These are phyloP conservation scores for Aspergillus aculeatinus DNA, from an alignment of 2,329 filamentous ascomycete species.

Conservation along the genomic window DNA sequence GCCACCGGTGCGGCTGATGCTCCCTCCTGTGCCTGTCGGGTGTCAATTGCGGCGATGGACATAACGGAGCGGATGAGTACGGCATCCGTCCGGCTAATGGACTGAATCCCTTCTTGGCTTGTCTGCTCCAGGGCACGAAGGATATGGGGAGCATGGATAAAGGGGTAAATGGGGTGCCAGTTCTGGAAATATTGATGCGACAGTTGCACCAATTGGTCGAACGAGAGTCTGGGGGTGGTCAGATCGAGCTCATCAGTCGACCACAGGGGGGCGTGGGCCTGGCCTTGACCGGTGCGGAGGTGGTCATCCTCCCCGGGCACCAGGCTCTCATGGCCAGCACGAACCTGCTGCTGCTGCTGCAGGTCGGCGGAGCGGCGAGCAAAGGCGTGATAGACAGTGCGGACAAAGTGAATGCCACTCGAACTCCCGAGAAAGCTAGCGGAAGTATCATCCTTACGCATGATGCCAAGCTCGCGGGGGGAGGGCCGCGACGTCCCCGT, in stretches of 20 bases:
- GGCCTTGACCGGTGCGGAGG: slow-evolving; percentile 24
- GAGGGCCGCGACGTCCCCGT: slow-evolving; percentile 13
- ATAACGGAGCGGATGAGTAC: slow-evolving; percentile 51
- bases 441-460: slow-evolving; percentile 52
- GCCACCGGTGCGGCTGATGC: slow-evolving; percentile 20
- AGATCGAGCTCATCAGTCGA: slow-evolving; percentile 36
- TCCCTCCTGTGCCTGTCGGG: slow-evolving; percentile 42
- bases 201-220: slow-evolving; percentile 53
- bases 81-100: slow-evolving; percentile 36
- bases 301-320: slow-evolving; percentile 61
- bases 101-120: slow-evolving; percentile 32
- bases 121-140: slow-evolving; percentile 49
- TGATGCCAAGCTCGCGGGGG: slow-evolving; percentile 49
- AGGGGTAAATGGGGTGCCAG: slow-evolving; percentile 60
- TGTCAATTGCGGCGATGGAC: slow-evolving; percentile 56
- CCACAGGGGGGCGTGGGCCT: slow-evolving; percentile 14
- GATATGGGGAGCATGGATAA: slow-evolving; percentile 55
- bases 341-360: slow-evolving; percentile 24
- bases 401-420: slow-evolving; percentile 61
- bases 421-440: slow-evolving; percentile 58
- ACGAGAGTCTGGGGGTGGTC: slow-evolving; percentile 44
- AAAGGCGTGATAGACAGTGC: slow-evolving; percentile 54
- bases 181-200: slow-evolving; percentile 56
- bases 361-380: slow-evolving; percentile 35
- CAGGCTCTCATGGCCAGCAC: slow-evolving; percentile 36